Evolutionary conservation across 1,139 yeast genomes (phyloP).

Genomic region (Protomyces arabidopsidicola): DNA sequence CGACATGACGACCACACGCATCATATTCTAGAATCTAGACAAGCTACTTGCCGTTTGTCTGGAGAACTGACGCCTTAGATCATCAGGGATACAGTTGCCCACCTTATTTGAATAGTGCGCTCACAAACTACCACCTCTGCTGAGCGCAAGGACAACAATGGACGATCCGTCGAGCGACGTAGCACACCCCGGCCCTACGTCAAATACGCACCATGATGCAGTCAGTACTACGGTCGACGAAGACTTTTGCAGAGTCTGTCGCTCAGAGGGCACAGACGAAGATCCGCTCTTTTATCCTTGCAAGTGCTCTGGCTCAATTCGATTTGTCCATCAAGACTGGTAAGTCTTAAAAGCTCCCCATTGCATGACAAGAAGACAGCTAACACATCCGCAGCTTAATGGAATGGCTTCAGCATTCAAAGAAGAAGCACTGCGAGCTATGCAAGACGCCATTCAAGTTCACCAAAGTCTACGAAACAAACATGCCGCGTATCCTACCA

Average conservation of each 20-base stretch:
- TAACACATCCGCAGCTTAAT: slow-evolving; percentile 44
- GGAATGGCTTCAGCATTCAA: slow-evolving; percentile 77
- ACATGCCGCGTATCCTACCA: slow-evolving; percentile 26
- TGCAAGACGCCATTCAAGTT: slow-evolving; percentile 76
- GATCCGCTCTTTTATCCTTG: slow-evolving; percentile 92
- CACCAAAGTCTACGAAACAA: slow-evolving; percentile 44
- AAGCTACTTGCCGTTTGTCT: no score
- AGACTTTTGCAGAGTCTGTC: slow-evolving; percentile 80
- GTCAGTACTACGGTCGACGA: slow-evolving; percentile 37
- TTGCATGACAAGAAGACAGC: background rate
- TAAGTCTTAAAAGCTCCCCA: slow-evolving; percentile 31
- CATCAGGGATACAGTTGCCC: no score
- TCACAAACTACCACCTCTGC: no score
- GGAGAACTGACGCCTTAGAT: no score
- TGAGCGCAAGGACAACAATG: no score
- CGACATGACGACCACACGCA: no score
- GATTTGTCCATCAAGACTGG: slow-evolving; percentile 89
- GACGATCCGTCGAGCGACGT: no score
- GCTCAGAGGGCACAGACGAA: slow-evolving; percentile 74
- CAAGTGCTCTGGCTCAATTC: slow-evolving; percentile 87
- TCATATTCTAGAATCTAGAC: no score
- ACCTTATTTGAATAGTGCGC: no score
- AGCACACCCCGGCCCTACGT: no score
- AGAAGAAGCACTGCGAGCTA: slow-evolving; percentile 73
- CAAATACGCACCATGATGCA: no score